These are phyloP conservation scores for Paraurostyla sp. DNA, from an alignment of 73 alveolate genomes.

Conservation along the genomic window DNA sequence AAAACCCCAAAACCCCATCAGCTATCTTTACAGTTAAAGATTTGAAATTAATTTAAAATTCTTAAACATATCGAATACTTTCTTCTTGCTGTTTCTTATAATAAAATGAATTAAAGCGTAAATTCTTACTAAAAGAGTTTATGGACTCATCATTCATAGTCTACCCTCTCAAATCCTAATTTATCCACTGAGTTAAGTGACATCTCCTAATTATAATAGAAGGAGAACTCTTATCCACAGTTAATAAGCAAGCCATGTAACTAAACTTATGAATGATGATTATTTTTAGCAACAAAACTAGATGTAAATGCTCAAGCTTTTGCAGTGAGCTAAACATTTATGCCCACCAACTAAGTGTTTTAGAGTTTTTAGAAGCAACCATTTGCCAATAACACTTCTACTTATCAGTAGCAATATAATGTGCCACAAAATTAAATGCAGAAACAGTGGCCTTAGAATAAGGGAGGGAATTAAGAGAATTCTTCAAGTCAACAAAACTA, in stretches of 20 bases:
- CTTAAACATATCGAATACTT: background rate
- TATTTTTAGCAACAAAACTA: background rate
- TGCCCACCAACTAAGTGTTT: background rate
- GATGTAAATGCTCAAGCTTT: background rate
- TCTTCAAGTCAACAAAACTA: background rate
- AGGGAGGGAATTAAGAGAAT: background rate
- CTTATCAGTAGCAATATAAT: background rate
- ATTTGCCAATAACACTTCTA: too few relatives aligned
- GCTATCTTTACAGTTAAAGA: background rate
- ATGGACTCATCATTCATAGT: background rate
- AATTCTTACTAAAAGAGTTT: background rate
- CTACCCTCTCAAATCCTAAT: background rate
- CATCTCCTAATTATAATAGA: background rate
- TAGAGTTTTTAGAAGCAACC: background rate
- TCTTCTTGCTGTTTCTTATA: background rate
- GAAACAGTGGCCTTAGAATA: background rate
- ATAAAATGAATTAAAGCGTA: slow-evolving; percentile 9
- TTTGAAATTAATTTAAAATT: background rate
- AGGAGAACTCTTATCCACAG: background rate
- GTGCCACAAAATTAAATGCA: background rate
- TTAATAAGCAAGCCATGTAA: background rate
- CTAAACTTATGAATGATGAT: background rate
- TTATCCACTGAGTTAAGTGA: background rate
- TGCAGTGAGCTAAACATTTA: background rate
- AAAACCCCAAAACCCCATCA: slow-evolving; percentile 45